Base-by-base conservation (phyloP, 352 stramenopile species). In the Phytophthora pseudosyringae region DNA sequence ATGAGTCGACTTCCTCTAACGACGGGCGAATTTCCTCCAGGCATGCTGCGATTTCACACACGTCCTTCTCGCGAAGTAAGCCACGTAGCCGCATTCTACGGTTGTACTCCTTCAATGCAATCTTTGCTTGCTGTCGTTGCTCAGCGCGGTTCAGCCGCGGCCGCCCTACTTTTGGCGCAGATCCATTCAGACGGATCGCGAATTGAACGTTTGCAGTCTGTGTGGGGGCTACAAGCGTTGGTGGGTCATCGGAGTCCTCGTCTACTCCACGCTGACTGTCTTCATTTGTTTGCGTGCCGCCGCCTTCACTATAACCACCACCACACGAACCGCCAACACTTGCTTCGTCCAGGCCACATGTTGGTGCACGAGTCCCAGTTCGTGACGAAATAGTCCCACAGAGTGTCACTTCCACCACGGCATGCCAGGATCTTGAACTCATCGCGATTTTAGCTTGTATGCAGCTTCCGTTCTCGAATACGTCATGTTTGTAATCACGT, bases 401-500 rank as follows among this genome's bases (percentile, higher is more conserved):
- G 13, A 3, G 16, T 16, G 18, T 15, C 4, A 8, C 41, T 9
- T 13, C 45, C 26, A 13, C n/a, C 45, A 6, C 45, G 25, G 12
- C 15, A 38, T 6, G 45, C 5, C 45, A 51, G 2, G 7, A 2
- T 39, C 26, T 51, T 52, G n/a, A 40, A 40, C 45, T 52, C 45
- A 7, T 36, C 45, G 3, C n/a, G 28, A 9, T 52, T 32, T 1
- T n/a, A 10, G 1, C 4, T 40, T 38, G 15, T 52, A 52, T 7
- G 13, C 7, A 3, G n/a, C 45, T 28, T 29, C 45, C 4, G 45
- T 16, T 5, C 29, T 32, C 1, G 45, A 1, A 11, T 52, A 52
- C 4, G n/a, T 52, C 45, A 40, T 52, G 9, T 52, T 52, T 6
- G 45, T 40, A 10, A 40, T 52, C 15, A 32, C 4, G n/a, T 52